These are phyloP conservation scores for Udeniomyces megalosporus DNA, from an alignment of 768 basidiomycete species.

Conservation along the genomic window DNA sequence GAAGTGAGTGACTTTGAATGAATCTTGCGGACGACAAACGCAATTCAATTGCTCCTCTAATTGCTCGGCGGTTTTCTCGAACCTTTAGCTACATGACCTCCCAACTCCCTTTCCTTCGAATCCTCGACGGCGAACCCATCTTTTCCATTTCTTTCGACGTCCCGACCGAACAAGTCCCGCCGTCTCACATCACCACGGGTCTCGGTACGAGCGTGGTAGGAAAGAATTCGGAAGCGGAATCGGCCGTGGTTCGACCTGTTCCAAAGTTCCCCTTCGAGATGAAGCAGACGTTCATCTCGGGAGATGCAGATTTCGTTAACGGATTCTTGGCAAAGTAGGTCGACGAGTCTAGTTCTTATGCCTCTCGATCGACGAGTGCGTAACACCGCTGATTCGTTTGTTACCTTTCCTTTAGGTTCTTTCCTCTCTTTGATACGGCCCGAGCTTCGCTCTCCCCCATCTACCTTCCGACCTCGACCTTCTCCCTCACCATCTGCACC, in stretches of 20 bases:
- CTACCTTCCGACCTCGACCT: constrained; percentile 75
- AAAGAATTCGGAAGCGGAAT: not conserved
- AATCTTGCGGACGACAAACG: no score
- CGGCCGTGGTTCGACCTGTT: not conserved
- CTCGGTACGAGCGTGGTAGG: not conserved
- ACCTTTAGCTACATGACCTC: constrained; percentile 8
- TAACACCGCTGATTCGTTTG: not conserved
- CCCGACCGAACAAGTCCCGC: constrained; percentile 3
- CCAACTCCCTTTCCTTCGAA: constrained; percentile 7
- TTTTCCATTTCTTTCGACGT: constrained; percentile 14
- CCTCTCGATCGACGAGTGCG: no score
- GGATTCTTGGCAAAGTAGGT: constrained; percentile 41
- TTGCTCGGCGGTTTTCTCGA: no score
- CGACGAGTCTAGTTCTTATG: no score
- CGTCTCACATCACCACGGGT: not conserved
- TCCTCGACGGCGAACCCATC: constrained; percentile 16
- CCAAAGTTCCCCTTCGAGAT: constrained; percentile 11
- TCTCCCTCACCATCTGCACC: constrained; percentile 78
- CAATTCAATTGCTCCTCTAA: no score
- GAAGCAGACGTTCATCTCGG: constrained; percentile 4
- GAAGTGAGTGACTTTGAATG: constrained; percentile 1
- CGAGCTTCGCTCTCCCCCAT: constrained; percentile 49
- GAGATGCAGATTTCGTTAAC: constrained; percentile 45
- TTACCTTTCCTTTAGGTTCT: constrained; percentile 42
- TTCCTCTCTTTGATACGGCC: constrained; percentile 64